These are phyloP conservation scores for Colletotrichum gigasporum DNA, from an alignment of 2,329 filamentous ascomycete genomes.

Conservation along the genomic window DNA sequence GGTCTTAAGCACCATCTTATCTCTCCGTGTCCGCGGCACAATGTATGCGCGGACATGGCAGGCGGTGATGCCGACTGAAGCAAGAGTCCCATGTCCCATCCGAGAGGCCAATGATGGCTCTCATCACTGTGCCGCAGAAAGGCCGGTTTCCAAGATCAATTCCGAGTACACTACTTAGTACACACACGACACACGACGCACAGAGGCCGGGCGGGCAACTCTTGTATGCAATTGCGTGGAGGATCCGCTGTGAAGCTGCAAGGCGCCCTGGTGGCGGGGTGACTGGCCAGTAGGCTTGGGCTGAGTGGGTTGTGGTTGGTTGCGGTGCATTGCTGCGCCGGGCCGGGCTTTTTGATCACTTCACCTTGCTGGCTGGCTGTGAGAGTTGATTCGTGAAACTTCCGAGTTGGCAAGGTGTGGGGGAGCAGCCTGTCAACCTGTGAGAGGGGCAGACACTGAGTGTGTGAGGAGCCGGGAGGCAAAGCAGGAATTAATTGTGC, in stretches of 20 bases:
- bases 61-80: not conserved
- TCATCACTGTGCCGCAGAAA: not conserved
- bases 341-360: constrained; percentile 16
- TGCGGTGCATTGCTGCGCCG: constrained; percentile 15
- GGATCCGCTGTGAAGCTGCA: constrained; percentile 19
- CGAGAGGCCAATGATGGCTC: not conserved
- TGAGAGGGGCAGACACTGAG: not conserved
- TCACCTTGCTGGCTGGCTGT: not conserved
- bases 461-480: not conserved
- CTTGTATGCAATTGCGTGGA: constrained; percentile 5
- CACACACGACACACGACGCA: no score
- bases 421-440: constrained; percentile 26
- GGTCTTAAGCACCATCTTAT: constrained; percentile 1
- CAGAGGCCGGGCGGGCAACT: constrained; percentile 10
- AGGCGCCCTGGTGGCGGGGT: constrained; percentile 22
- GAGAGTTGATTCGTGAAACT: constrained; percentile 24
- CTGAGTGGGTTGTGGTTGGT: constrained; percentile 14
- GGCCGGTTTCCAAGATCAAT: not conserved
- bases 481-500: constrained; percentile 21
- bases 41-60: not conserved
- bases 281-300: constrained; percentile 8
- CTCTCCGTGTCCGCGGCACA: not conserved
- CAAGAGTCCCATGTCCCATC: no score
- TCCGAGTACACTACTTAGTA: not conserved
- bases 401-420: constrained; percentile 10